Conservation (phyloP, 1,139 yeast genomes). For the Debaryomycetaceae sp. region DNA sequence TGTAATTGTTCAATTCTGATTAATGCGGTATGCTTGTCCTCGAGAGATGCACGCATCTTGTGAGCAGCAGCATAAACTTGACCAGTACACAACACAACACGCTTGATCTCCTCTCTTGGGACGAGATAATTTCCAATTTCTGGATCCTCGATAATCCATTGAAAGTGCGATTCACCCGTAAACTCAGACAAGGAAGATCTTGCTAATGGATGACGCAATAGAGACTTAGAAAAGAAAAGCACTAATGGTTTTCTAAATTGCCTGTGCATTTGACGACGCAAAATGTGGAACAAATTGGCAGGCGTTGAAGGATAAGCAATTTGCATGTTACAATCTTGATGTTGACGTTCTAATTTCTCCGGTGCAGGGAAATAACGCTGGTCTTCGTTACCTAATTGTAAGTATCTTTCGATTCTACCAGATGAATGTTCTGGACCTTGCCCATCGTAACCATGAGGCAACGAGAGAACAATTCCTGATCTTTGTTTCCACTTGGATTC, state of each 20-base stretch:
- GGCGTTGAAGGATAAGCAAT: conserved; percentile 98
- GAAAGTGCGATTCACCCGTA: conserved; percentile 88
- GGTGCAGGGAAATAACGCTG: conserved; percentile 88
- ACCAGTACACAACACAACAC: conserved; percentile 81
- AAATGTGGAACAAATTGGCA: conserved; percentile 90
- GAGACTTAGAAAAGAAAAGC: conserved; percentile 85
- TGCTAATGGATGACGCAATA: conserved; percentile 97
- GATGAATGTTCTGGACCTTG: conserved; percentile 99
- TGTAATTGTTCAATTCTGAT: conserved; percentile 91
- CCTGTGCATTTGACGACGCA: conserved; percentile 99
- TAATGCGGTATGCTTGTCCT: conserved; percentile 80
- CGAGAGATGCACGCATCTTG: conserved; percentile 78
- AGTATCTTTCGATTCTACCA: conserved; percentile 95
- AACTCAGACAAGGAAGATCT: conserved; percentile 81
- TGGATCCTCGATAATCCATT: conserved; percentile 91
- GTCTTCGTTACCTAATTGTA: conserved; percentile 95
- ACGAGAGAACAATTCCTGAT: conserved; percentile 89
- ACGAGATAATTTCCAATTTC: conserved; percentile 76
- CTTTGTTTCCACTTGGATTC: conserved; percentile 99
- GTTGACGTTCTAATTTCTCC: conserved; percentile 91
- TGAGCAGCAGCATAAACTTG: conserved; percentile 92
- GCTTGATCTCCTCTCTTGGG: conserved; percentile 80
- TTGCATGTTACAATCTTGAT: conserved; percentile 98
- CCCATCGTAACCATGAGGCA: conserved; percentile 99
- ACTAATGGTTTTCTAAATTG: conserved; percentile 97